Evolutionary conservation across 352 stramenopile genomes (phyloP).

Genomic region (Pythium phragmiticola): DNA sequence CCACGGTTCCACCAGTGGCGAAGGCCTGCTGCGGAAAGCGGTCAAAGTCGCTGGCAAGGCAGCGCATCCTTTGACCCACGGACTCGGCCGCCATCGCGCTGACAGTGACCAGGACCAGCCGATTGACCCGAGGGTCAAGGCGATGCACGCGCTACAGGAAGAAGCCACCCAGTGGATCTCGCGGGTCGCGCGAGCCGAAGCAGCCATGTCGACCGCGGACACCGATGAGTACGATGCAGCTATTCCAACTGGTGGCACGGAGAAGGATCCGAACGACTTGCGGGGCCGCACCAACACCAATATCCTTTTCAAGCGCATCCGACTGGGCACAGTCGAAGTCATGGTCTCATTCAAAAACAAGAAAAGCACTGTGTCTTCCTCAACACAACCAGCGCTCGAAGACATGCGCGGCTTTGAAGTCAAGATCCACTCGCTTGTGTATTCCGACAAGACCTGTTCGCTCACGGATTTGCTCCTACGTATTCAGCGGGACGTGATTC

Average conservation of each 20-base stretch:
- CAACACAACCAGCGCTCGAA: slow-evolving; percentile 55
- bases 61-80: slow-evolving; percentile 48
- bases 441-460: slow-evolving; percentile 87
- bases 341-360: slow-evolving; percentile 86
- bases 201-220: background rate
- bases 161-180: slow-evolving; percentile 44
- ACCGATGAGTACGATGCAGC: background rate
- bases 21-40: slow-evolving; percentile 54
- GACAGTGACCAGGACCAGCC: slow-evolving; percentile 15
- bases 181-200: slow-evolving; percentile 25
- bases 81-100: slow-evolving; percentile 28
- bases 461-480: slow-evolving; percentile 65
- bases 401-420: slow-evolving; percentile 85
- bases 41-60: slow-evolving; percentile 65
- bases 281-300: slow-evolving; percentile 46
- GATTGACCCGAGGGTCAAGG: slow-evolving; percentile 8
- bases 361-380: slow-evolving; percentile 29
- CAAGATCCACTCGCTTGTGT: slow-evolving; percentile 84
- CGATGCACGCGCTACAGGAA: slow-evolving; percentile 38
- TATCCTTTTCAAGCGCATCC: slow-evolving; percentile 82
- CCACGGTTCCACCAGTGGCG: slow-evolving; percentile 27
- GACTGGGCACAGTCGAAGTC: slow-evolving; percentile 71
- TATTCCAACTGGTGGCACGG: background rate
- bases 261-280: slow-evolving; percentile 37
- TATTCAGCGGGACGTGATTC: slow-evolving; percentile 75